These are phyloP conservation scores for Phytophthora sojae DNA, from an alignment of 352 stramenopile genomes.

Conservation along the genomic window DNA sequence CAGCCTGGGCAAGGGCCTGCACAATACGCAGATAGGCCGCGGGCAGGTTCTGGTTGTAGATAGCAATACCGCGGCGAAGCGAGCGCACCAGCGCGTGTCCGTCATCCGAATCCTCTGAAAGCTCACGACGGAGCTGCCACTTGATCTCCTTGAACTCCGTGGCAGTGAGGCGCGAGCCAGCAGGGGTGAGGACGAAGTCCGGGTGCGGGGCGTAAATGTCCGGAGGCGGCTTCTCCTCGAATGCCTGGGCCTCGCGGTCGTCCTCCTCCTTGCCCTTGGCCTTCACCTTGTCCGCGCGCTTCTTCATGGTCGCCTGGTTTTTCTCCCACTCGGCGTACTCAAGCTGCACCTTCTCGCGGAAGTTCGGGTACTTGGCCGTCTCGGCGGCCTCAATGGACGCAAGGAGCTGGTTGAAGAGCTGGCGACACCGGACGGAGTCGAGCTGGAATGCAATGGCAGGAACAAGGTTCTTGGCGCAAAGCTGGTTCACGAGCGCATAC, in stretches of 20 bases:
- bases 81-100: conserved; percentile 85
- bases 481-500: conserved; percentile 72
- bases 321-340: conserved; percentile 91
- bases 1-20: conserved; percentile 96
- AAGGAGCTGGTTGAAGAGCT: conserved; percentile 86
- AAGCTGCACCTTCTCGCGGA: conserved; percentile 94
- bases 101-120: conserved; percentile 86
- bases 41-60: conserved; percentile 99
- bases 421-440: conserved; percentile 87
- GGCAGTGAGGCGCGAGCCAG: conserved; percentile 93
- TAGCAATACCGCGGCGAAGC: conserved; percentile 96
- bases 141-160: conserved; percentile 93
- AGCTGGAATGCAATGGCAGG: conserved; percentile 91
- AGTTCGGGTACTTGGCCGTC: conserved; percentile 81
- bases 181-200: conserved; percentile 96
- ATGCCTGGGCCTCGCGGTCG: conserved; percentile 81
- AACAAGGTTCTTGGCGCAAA: conserved; percentile 67
- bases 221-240: conserved; percentile 82
- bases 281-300: conserved; percentile 94
- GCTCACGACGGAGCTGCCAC: conserved; percentile 83
- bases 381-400: conserved; percentile 79
- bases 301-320: conserved; percentile 91
- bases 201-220: conserved; percentile 97
- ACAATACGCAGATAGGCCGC: conserved; percentile 96
- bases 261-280: conserved; percentile 92